Percentiles rank a stretch among this genome's conserved stretches.
These are phyloP conservation scores for Pseudozyma thailandica DNA, from an alignment of 1,284 basidiomycete genomes.

Conservation along the genomic window DNA sequence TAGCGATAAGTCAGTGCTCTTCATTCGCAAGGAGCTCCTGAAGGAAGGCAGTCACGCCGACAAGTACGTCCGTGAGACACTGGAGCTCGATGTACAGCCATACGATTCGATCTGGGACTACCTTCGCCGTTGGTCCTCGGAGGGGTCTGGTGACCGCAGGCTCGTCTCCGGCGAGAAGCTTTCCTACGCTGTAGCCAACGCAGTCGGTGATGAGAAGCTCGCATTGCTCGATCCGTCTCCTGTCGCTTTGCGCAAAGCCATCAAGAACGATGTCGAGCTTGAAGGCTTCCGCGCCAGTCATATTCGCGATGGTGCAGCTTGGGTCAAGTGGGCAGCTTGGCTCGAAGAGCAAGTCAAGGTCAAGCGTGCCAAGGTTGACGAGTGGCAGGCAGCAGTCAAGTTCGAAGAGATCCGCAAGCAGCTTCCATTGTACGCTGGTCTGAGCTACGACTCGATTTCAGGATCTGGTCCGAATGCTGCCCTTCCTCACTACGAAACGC, in stretches of 20 bases:
- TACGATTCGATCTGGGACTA: constrained; percentile 53
- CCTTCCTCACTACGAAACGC: constrained; percentile 66
- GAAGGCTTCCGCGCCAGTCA: constrained; percentile 58
- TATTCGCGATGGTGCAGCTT: constrained; percentile 62
- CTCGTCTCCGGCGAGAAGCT: constrained; percentile 55
- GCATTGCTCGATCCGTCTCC: constrained; percentile 37
- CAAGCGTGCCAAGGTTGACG: constrained; percentile 41
- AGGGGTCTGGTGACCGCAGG: constrained; percentile 23
- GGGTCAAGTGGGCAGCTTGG: constrained; percentile 66
- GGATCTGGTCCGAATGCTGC: constrained; percentile 62
- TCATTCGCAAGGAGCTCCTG: constrained; percentile 50
- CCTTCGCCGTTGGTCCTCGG: constrained; percentile 36
- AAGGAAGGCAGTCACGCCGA: constrained; percentile 22
- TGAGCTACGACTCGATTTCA: constrained; percentile 65
- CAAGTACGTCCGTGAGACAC: constrained; percentile 37
- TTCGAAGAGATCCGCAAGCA: constrained; percentile 43
- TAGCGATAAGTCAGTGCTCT: constrained; percentile 39
- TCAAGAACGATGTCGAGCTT: constrained; percentile 63
- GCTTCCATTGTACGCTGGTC: constrained; percentile 55
- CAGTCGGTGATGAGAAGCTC: constrained; percentile 50
- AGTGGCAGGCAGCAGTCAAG: constrained; percentile 56
- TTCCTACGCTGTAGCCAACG: constrained; percentile 54
- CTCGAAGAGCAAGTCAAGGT: constrained; percentile 58
- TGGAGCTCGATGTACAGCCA: constrained; percentile 34
- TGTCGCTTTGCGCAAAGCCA: constrained; percentile 58